Evolutionary conservation across 2,329 filamentous ascomycete genomes (phyloP), one percentile per base, ranked within the genome.

Genomic region (Botrytis sinoallii): DNA sequence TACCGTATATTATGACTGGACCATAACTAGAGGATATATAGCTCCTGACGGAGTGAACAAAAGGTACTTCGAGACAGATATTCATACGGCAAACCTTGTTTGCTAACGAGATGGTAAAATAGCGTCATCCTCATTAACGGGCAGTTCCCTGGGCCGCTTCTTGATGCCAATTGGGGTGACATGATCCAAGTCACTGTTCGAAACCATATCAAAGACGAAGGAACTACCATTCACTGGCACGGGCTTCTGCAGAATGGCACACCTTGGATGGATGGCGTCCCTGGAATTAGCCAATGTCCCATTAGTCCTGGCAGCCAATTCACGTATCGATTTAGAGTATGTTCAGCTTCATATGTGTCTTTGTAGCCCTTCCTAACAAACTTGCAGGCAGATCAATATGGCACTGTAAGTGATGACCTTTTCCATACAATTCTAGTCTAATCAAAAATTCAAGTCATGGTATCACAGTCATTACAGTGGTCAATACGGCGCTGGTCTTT

Each of bases 161-260:
- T 29, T 25, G n/a, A 46, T 32, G 46, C 20, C 18, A 46, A 78
- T 57, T 60, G 88, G 76, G 92, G 91, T 29, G 93, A 96, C 77
- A 89, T 86, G 1, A 81, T 96, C 9, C 81, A 93, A 6, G 88
- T 94, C 64, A 88, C 92, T 52, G 85, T 94, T 69, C 83, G 88
- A 77, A 95, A 95, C 77, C 85, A 87, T n/a, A 88, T 91, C 0
- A 84, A 84, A 22, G 92, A 93, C 76, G 57, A 59, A 59, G 87
- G 79, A 16, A 80, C 92, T 0, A 87, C 89, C 10, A 85, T 95
- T 6, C 92, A 95, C 79, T 95, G 92, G 81, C 92, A 95, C 76
- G 92, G 93, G 25, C 85, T 95, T 76, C 93, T 89, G 79, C 92
- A 94, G 79, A 92, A 92, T 76, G 91, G 91, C 16, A 92, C 91